These are phyloP conservation scores for Taiozyma sp. DNA, from an alignment of 1,139 yeast genomes.

Conservation along the genomic window DNA sequence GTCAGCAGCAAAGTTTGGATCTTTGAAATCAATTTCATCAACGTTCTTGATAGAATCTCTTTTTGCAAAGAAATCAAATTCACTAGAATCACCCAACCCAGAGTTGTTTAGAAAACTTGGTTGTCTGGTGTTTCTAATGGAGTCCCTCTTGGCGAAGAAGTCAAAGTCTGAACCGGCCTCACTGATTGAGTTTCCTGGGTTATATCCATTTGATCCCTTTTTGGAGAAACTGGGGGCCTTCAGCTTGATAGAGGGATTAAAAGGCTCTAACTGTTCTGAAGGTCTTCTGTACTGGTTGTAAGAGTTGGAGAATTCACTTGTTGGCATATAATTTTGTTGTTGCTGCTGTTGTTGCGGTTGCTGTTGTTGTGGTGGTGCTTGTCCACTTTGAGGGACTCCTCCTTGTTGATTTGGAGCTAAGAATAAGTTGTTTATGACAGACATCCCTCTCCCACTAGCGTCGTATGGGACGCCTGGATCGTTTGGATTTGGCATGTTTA, in stretches of 20 bases:
- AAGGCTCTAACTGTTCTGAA: conserved; percentile 42
- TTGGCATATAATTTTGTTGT: conserved; percentile 10
- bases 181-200: conserved; percentile 14
- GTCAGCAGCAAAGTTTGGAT: conserved; percentile 13
- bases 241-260: conserved; percentile 29
- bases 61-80: conserved; percentile 23
- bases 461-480: conserved; percentile 17
- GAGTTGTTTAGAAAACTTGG: conserved; percentile 20
- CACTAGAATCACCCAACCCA: conserved; percentile 16
- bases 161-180: conserved; percentile 20
- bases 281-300: conserved; percentile 30
- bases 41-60: conserved; percentile 23
- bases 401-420: conserved; percentile 7
- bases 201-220: conserved; percentile 13
- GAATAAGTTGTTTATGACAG: conserved; percentile 29
- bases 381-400: conserved; percentile 3
- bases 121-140: conserved; percentile 20
- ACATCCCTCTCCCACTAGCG: conserved; percentile 30
- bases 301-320: conserved; percentile 12
- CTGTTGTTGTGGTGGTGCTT: conserved; percentile 11
- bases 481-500: conserved; percentile 14
- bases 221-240: conserved; percentile 28
- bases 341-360: background rate
- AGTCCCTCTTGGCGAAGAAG: conserved; percentile 20
- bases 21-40: conserved; percentile 17